Percentiles rank a stretch among this genome's conserved stretches.
Evolutionary conservation across 371 early-diverging fungal species (phyloP).

Genomic region (Lichtheimia ornata): DNA sequence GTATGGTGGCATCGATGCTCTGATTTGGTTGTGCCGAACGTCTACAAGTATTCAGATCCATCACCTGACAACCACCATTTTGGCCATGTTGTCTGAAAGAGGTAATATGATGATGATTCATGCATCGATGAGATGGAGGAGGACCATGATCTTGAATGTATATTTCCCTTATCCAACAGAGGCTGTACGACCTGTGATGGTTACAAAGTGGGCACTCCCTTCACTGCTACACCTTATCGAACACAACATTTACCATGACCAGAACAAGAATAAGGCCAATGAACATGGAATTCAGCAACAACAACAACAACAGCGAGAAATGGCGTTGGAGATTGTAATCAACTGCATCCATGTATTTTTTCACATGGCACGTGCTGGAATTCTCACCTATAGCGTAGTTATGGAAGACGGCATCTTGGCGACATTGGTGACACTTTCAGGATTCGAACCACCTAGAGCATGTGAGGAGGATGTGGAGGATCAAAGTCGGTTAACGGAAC

Average conservation of each 20-base stretch:
- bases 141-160: no score
- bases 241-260: conserved; percentile 18
- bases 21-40: conserved; percentile 57
- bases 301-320: conserved; percentile 10
- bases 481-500: conserved; percentile 25
- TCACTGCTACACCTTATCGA: conserved; percentile 39
- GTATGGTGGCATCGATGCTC: conserved; percentile 64
- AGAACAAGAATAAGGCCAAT: conserved; percentile 4
- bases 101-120: conserved; percentile 21
- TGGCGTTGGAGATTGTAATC: conserved; percentile 37
- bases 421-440: conserved; percentile 31
- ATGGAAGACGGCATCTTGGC: conserved; percentile 40
- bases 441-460: conserved; percentile 18
- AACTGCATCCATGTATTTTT: conserved; percentile 48
- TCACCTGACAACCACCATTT: conserved; percentile 52
- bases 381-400: conserved; percentile 40
- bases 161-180: conserved; percentile 15
- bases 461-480: conserved; percentile 1
- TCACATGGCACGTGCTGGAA: conserved; percentile 44
- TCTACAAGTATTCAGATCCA: conserved; percentile 50
- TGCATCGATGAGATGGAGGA: no score
- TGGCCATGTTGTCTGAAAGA: conserved; percentile 52
- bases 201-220: conserved; percentile 54
- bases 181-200: conserved; percentile 52
- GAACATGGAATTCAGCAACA: conserved; percentile 3